Evolutionary conservation across 75 land plant species (phyloP).

Genomic region (Chamaecyparis obtusa): DNA sequence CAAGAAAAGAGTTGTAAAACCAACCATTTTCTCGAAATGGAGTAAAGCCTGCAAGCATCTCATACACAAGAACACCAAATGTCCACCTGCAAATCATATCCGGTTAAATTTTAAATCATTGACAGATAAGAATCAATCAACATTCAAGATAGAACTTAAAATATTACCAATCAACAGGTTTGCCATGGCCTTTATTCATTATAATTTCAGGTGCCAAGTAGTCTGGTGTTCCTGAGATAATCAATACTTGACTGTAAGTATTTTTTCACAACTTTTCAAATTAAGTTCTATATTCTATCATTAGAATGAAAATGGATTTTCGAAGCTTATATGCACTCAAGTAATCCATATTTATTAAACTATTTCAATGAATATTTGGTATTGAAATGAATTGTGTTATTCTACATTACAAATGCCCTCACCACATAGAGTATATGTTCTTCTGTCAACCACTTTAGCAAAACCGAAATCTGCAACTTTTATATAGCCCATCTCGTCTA

Average conservation of each 20-base stretch:
- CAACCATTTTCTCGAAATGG: constrained; percentile 49
- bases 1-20: neutral
- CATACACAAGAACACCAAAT: constrained; percentile 46
- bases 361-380: too few species aligned
- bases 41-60: constrained; percentile 48
- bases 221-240: constrained; percentile 12
- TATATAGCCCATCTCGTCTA: constrained; percentile 43
- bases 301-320: too few species aligned
- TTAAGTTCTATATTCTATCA: too few species aligned
- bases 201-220: neutral
- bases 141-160: neutral
- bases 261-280: too few species aligned
- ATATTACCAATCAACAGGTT: constrained; percentile 48
- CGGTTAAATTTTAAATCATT: neutral
- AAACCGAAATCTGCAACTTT: constrained; percentile 46
- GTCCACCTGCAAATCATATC: constrained; percentile 38
- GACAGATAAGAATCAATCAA: neutral
- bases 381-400: too few species aligned
- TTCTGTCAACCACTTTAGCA: constrained; percentile 39
- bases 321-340: too few species aligned
- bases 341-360: too few species aligned
- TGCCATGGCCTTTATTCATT: constrained; percentile 23
- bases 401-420: neutral
- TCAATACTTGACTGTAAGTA: constrained; percentile 14
- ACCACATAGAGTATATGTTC: constrained; percentile 47